Evolutionary conservation across 371 early-diverging fungal species (phyloP).

Genomic region (Mucor plumbeus): DNA sequence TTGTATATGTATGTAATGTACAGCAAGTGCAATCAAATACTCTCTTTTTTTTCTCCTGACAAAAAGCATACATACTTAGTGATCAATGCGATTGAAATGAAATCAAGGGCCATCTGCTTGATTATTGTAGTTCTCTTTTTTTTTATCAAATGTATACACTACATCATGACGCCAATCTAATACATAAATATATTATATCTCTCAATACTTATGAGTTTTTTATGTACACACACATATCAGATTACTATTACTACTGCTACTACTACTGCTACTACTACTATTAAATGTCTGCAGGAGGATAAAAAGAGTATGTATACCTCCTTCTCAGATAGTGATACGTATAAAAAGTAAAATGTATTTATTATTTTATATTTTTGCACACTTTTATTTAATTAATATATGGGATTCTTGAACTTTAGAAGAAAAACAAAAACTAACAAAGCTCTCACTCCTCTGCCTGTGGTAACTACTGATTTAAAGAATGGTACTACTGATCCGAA

Average conservation of each 20-base stretch:
- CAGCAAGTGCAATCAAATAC: background rate
- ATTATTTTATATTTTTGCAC: background rate
- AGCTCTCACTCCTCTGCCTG: background rate
- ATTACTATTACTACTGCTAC: too few relatives aligned
- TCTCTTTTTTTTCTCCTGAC: background rate
- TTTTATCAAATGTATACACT: background rate
- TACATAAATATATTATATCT: background rate
- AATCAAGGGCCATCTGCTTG: background rate
- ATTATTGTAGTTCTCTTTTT: background rate
- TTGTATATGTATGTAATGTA: background rate
- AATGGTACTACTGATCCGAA: background rate
- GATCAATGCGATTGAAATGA: background rate
- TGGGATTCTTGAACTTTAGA: slow-evolving; percentile 20
- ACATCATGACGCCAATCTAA: background rate
- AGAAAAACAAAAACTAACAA: slow-evolving; percentile 5
- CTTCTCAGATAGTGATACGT: background rate
- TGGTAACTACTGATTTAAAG: background rate
- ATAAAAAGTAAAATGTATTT: background rate
- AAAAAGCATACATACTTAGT: background rate
- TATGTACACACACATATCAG: background rate
- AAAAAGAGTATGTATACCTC: background rate
- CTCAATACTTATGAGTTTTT: background rate
- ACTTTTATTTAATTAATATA: background rate
- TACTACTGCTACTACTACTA: too few relatives aligned
- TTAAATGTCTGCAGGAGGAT: background rate